These are phyloP conservation scores for Termitomyces sp. DNA, from an alignment of 768 basidiomycete species.

Conservation along the genomic window DNA sequence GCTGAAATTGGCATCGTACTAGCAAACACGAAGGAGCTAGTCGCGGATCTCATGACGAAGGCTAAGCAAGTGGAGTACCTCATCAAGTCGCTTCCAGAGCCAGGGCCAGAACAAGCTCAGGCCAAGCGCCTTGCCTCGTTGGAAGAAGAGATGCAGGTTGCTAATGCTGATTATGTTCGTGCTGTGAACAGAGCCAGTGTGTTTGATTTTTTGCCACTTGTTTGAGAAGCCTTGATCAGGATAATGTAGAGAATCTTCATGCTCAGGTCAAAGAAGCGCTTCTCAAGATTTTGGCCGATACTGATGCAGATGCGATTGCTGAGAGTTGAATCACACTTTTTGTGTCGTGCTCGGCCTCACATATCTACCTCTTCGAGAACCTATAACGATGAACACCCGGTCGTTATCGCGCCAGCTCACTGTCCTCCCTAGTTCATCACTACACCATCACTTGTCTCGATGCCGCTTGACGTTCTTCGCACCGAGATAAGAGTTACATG, in stretches of 20 bases:
- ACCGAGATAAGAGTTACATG: not conserved
- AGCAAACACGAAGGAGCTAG: slow-evolving; percentile 85
- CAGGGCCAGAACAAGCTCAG: slow-evolving; percentile 76
- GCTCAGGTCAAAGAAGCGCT: slow-evolving; percentile 54
- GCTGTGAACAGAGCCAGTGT: slow-evolving; percentile 75
- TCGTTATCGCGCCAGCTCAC: not conserved
- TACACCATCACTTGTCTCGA: not conserved
- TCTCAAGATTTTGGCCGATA: slow-evolving; percentile 49
- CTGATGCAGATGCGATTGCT: slow-evolving; percentile 26
- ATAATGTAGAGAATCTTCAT: slow-evolving; percentile 48
- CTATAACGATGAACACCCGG: not conserved
- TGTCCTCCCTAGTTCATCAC: not conserved
- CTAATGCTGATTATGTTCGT: slow-evolving; percentile 69
- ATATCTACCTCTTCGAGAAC: not conserved
- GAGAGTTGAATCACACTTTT: slow-evolving; percentile 20
- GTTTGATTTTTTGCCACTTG: slow-evolving; percentile 21
- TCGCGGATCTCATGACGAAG: slow-evolving; percentile 75
- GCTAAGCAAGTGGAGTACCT: slow-evolving; percentile 87
- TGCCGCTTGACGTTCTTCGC: not conserved
- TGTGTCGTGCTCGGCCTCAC: slow-evolving; percentile 10
- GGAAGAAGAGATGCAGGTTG: slow-evolving; percentile 64
- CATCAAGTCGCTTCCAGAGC: slow-evolving; percentile 72
- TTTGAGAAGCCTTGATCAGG: not conserved
- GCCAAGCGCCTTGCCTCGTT: slow-evolving; percentile 60
- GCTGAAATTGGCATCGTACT: not conserved